Percentiles rank a stretch among this genome's conserved stretches.
Evolutionary conservation across 495 filamentous ascomycete genomes (phyloP).

Genomic region (Talaromyces adpressus): DNA sequence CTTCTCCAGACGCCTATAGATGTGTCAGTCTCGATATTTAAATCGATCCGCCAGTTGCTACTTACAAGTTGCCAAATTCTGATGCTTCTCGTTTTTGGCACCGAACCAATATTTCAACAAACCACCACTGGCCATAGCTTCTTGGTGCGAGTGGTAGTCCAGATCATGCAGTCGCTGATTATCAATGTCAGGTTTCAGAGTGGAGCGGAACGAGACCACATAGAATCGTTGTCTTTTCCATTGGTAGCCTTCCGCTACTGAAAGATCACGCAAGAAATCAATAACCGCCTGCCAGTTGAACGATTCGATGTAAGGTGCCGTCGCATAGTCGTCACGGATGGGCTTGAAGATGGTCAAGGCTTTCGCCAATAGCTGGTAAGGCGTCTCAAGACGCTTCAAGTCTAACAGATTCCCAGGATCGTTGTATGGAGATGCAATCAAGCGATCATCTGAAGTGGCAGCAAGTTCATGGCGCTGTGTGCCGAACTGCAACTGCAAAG

Average conservation of each 20-base stretch:
- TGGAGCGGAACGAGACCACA: slow-evolving; percentile 74
- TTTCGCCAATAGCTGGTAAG: slow-evolving; percentile 62
- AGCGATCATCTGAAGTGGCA: slow-evolving; percentile 16
- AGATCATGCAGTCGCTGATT: slow-evolving; percentile 54
- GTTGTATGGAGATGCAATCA: slow-evolving; percentile 71
- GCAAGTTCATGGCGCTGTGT: slow-evolving; percentile 4
- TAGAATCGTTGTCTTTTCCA: slow-evolving; percentile 69
- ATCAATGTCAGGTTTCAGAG: slow-evolving; percentile 53
- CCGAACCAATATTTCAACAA: slow-evolving; percentile 90
- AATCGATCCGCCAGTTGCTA: slow-evolving; percentile 1
- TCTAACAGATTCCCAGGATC: slow-evolving; percentile 62
- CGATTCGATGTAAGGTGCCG: slow-evolving; percentile 59
- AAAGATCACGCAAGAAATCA: slow-evolving; percentile 35
- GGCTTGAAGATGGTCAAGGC: slow-evolving; percentile 58
- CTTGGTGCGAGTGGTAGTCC: slow-evolving; percentile 68
- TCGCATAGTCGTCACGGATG: slow-evolving; percentile 65
- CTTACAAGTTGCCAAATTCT: slow-evolving; percentile 69
- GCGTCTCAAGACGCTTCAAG: slow-evolving; percentile 51
- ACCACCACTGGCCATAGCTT: slow-evolving; percentile 72
- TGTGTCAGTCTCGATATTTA: background rate
- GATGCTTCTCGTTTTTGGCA: slow-evolving; percentile 50
- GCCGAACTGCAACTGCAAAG: slow-evolving; percentile 21
- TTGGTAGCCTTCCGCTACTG: slow-evolving; percentile 33
- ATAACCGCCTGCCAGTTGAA: slow-evolving; percentile 75
- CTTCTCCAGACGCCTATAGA: slow-evolving; percentile 57